Evolutionary conservation across 495 filamentous ascomycete species (phyloP).

Genomic region (Neurospora pannonica): DNA sequence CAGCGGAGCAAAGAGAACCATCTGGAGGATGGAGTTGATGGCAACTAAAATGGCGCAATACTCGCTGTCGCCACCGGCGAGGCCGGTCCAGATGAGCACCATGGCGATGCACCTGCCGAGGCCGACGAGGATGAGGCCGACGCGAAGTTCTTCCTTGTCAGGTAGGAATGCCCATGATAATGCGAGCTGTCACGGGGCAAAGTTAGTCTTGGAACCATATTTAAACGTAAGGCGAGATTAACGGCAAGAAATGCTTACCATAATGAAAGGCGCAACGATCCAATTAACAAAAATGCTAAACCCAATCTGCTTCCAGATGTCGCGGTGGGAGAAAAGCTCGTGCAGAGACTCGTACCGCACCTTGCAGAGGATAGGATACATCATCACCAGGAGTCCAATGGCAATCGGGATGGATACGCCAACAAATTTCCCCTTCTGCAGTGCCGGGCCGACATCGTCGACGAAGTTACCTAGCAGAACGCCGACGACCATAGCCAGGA

Average conservation of each 20-base stretch:
- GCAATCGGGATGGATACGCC: conserved; percentile 74
- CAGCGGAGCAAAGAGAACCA: conserved; percentile 75
- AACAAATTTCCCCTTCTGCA: conserved; percentile 64
- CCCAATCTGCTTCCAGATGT: conserved; percentile 68
- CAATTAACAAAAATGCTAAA: conserved; percentile 81
- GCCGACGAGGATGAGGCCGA: conserved; percentile 70
- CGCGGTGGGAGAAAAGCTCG: conserved; percentile 48
- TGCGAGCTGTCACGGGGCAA: conserved; percentile 39
- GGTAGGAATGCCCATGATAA: conserved; percentile 80
- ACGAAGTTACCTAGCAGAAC: conserved; percentile 77
- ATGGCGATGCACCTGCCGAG: conserved; percentile 77
- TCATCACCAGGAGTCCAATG: conserved; percentile 80
- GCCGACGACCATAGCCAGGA: conserved; percentile 74
- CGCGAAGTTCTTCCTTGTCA: conserved; percentile 55
- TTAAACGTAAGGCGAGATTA: neutral
- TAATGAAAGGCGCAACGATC: conserved; percentile 81
- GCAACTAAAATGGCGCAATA: conserved; percentile 90
- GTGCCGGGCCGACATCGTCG: conserved; percentile 44
- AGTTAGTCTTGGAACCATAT: neutral
- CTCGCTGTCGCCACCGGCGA: conserved; percentile 65
- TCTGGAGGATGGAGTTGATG: conserved; percentile 78
- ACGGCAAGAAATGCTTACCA: conserved; percentile 46
- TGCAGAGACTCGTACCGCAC: conserved; percentile 78
- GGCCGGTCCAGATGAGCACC: conserved; percentile 33
- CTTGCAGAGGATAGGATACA: conserved; percentile 93